A percentile compares a stretch with the other conserved stretches of the same genome.
phyloP scores from a whole-genome alignment of 768 basidiomycete species.

The Mycena venus region DNA sequence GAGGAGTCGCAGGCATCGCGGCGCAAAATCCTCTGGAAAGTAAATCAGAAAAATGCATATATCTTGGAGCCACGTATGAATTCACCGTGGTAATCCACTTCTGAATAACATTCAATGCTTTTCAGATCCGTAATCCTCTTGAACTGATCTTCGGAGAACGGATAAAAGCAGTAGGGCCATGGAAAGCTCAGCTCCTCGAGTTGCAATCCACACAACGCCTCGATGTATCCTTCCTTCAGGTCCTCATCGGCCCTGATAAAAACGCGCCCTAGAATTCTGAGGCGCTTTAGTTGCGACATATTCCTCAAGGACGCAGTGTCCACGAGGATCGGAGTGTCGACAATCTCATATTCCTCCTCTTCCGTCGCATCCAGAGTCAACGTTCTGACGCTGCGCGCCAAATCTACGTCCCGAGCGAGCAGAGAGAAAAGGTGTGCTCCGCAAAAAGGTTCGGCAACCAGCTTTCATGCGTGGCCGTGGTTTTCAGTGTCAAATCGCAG shows the following conservation, averaged over 20 bases:
- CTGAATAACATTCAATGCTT: neutral
- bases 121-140: neutral
- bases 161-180: neutral
- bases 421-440: neutral
- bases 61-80: neutral
- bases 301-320: neutral
- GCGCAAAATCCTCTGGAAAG: neutral
- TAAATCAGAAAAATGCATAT: neutral
- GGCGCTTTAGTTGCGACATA: conserved; percentile 1
- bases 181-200: conserved; percentile 5
- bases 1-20: neutral
- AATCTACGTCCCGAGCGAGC: conserved; percentile 1
- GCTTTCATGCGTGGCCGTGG: neutral
- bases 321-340: conserved; percentile 1
- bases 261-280: neutral
- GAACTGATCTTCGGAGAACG: neutral
- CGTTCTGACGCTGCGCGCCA: neutral
- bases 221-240: neutral
- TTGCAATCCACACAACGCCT: neutral
- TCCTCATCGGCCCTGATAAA: neutral
- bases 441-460: neutral
- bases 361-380: conserved; percentile 6
- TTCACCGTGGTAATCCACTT: neutral
- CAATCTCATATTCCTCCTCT: neutral
- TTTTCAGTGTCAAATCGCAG: neutral